phyloP scores from a whole-genome alignment of 2,329 filamentous ascomycete genomes.

The Arthrobotrys megalospora region DNA sequence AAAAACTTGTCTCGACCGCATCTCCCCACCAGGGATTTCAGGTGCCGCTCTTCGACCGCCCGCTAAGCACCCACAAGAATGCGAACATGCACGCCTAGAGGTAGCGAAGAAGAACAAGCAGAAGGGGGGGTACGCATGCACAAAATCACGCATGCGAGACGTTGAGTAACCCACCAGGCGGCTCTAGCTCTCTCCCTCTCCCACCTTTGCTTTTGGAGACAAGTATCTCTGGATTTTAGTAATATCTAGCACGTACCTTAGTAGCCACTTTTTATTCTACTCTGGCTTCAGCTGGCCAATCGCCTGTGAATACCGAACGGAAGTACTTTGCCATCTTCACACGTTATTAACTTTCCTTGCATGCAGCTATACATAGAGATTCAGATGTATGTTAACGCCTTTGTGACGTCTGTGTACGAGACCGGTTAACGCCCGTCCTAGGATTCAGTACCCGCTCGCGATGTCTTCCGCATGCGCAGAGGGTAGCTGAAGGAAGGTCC shows the following conservation, averaged over 20 bases:
- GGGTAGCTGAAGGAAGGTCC: no score
- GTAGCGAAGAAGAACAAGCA: no score
- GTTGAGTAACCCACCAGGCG: slow-evolving; percentile 9
- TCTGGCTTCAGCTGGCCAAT: background rate
- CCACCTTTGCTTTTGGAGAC: slow-evolving; percentile 26
- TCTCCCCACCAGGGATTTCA: background rate
- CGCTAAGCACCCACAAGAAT: no score
- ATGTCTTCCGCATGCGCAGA: background rate
- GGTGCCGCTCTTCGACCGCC: background rate
- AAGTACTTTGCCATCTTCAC: slow-evolving; percentile 5
- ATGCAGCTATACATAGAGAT: background rate
- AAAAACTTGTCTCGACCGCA: background rate
- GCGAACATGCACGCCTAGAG: no score
- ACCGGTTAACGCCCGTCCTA: background rate
- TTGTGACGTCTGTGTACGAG: no score
- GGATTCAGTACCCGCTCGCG: background rate
- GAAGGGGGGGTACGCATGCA: background rate
- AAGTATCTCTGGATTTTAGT: slow-evolving; percentile 15
- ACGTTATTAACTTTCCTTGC: slow-evolving; percentile 1
- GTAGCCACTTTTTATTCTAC: background rate
- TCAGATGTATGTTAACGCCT: background rate
- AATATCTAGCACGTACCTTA: background rate
- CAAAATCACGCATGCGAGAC: slow-evolving; percentile 6
- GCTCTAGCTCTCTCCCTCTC: background rate
- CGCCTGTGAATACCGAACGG: background rate